phyloP scores from a whole-genome alignment of 257 asterid genomes.

The Petrea volubilis region DNA sequence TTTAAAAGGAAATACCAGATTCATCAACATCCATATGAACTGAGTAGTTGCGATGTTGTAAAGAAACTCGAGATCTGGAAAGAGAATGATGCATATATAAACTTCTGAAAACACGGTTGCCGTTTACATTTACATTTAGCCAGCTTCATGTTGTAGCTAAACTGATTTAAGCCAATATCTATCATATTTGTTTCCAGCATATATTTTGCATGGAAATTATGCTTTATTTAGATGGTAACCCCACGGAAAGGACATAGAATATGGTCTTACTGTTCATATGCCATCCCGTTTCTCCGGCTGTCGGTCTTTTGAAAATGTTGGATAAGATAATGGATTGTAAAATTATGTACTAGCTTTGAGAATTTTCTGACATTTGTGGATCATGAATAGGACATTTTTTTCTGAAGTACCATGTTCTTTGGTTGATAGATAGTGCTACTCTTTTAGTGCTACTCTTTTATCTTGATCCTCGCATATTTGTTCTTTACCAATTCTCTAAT shows the following conservation, averaged over 20 bases:
- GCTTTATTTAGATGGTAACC: background rate
- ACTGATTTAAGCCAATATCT: background rate
- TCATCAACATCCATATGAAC: conserved; percentile 3
- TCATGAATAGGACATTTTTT: background rate
- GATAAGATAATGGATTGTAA: conserved; percentile 4
- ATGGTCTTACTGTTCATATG: background rate
- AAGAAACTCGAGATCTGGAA: conserved; percentile 8
- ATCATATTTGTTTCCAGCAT: background rate
- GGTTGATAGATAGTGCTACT: background rate
- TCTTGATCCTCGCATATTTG: conserved; percentile 1
- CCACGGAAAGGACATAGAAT: background rate
- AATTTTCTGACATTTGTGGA: conserved; percentile 2
- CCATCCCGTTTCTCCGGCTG: background rate
- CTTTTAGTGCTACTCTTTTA: background rate
- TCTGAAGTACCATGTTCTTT: background rate
- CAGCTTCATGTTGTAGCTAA: conserved; percentile 11
- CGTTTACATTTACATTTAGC: background rate
- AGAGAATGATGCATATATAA: conserved; percentile 4
- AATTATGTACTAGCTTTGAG: background rate
- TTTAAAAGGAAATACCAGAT: background rate
- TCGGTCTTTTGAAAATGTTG: background rate
- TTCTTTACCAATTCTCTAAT: background rate
- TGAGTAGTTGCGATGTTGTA: conserved; percentile 5
- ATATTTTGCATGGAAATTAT: conserved; percentile 9
- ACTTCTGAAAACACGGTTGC: background rate